Conservation (phyloP, 495 filamentous ascomycete genomes). For the Peziza echinospora region DNA sequence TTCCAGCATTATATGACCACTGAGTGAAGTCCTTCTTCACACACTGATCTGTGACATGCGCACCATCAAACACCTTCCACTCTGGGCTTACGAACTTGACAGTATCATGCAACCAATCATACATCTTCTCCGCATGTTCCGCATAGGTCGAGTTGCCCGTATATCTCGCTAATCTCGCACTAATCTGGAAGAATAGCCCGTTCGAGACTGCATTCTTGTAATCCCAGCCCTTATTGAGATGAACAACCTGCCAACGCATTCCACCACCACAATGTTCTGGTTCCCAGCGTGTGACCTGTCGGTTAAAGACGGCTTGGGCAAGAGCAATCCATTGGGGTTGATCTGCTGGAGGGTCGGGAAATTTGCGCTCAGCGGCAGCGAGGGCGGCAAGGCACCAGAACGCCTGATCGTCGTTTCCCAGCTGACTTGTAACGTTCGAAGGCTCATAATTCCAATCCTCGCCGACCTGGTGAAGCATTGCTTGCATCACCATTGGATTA, state of each 20-base stretch:
- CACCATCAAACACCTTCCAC: conserved; percentile 45
- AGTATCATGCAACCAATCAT: conserved; percentile 44
- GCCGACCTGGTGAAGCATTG: conserved; percentile 49
- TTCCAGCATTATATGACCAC: conserved; percentile 45
- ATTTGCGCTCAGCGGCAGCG: conserved; percentile 50
- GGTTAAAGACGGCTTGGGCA: conserved; percentile 60
- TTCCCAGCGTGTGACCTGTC: conserved; percentile 51
- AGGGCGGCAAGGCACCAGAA: conserved; percentile 64
- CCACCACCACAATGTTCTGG: conserved; percentile 43
- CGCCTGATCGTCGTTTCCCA: conserved; percentile 72
- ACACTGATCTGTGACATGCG: conserved; percentile 33
- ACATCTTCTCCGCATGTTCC: conserved; percentile 51
- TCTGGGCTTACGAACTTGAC: conserved; percentile 40
- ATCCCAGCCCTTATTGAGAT: conserved; percentile 53
- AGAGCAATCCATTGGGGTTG: conserved; percentile 49
- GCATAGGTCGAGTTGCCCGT: conserved; percentile 60
- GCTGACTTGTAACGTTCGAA: conserved; percentile 48
- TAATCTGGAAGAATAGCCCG: conserved; percentile 61
- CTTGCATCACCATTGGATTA: conserved; percentile 37
- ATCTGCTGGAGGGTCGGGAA: conserved; percentile 36
- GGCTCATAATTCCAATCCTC: conserved; percentile 42
- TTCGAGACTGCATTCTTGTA: conserved; percentile 72
- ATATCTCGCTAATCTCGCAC: conserved; percentile 51
- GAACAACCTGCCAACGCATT: conserved; percentile 68
- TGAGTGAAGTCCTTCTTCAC: conserved; percentile 30